Evolutionary conservation across 108 stramenopile species (phyloP).

Genomic region (Mediolabrus comicus): DNA sequence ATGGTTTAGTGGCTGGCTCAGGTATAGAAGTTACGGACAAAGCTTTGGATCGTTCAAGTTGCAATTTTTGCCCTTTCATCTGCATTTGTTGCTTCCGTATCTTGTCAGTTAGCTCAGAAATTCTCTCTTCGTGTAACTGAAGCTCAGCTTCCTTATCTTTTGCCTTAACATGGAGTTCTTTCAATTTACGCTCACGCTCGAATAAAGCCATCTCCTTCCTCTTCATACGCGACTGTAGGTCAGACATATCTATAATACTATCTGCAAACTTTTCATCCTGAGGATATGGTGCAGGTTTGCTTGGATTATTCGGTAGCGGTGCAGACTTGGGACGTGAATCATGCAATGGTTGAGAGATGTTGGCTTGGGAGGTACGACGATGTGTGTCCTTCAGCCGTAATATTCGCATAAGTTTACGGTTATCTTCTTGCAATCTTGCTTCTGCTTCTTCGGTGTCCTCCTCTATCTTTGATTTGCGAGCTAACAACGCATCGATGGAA

Average conservation of each 20-base stretch:
- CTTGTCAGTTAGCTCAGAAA: constrained; percentile 19
- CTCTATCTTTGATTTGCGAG: constrained; percentile 14
- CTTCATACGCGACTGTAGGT: constrained; percentile 5
- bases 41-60: constrained; percentile 16
- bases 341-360: background rate
- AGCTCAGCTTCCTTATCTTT: constrained; percentile 16
- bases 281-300: background rate
- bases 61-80: constrained; percentile 21
- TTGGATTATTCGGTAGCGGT: background rate
- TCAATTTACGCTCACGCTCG: constrained; percentile 12
- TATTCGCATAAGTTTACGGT: constrained; percentile 17
- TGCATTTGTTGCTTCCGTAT: constrained; percentile 21
- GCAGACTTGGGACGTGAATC: constrained; percentile 4
- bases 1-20: constrained; percentile 7
- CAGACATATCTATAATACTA: constrained; percentile 12
- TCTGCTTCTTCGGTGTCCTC: constrained; percentile 23
- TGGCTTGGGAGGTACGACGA: background rate
- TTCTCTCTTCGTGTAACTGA: constrained; percentile 17
- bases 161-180: background rate
- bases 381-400: constrained; percentile 8
- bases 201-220: constrained; percentile 10
- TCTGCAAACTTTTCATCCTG: constrained; percentile 15
- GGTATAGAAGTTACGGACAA: background rate
- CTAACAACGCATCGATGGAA: constrained; percentile 10
- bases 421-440: constrained; percentile 14